Evolutionary conservation across 2,329 filamentous ascomycete species (phyloP), one percentile per base, ranked within the genome.

Genomic region (Fusarium mexicanum): DNA sequence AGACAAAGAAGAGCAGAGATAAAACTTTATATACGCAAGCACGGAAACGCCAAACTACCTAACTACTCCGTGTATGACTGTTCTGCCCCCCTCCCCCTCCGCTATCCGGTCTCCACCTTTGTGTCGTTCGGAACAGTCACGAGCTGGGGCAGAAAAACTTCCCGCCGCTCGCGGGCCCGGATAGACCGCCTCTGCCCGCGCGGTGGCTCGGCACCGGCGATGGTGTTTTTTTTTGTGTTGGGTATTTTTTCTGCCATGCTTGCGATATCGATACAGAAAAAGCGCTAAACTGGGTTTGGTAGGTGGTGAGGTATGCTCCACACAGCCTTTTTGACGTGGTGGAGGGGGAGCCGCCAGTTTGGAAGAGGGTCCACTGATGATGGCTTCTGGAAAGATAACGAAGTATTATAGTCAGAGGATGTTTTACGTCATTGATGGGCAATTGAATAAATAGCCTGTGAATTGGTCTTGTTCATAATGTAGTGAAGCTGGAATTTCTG

Each of bases 151-250:
- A 44, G 48, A 41, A 57, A 61, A 71, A 67, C 48, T 69, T 69
- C 58, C 67, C 63, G 71, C 71, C 71, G 71, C 44, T 44, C 43
- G 35, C 67, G 38, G 37, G n/a, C 48, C 50, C 67, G 71, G 72
- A 62, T 77, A 78, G 73, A 72, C 77, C 77, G 77, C 61, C 75
- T 74, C 77, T 78, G 75, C 77, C 77, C 77, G 75, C 76, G 50
- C 74, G 67, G 69, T 51, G 54, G 57, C 64, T 76, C 76, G 76
- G 75, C 70, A 70, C 72, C 72, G 71, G 73, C 55, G 70, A 70
- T 60, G 47, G 41, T 61, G 44, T 54, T 55, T 37, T 55, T 40
- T 31, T 17, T 26, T 51, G 16, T 51, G 40, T 16, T n/a, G 14
- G 14, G 22, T n/a, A n/a, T 62, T 33, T 35, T 53, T 51, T 51